Conservation (phyloP, 1,139 yeast species). For the Candida sojae region DNA sequence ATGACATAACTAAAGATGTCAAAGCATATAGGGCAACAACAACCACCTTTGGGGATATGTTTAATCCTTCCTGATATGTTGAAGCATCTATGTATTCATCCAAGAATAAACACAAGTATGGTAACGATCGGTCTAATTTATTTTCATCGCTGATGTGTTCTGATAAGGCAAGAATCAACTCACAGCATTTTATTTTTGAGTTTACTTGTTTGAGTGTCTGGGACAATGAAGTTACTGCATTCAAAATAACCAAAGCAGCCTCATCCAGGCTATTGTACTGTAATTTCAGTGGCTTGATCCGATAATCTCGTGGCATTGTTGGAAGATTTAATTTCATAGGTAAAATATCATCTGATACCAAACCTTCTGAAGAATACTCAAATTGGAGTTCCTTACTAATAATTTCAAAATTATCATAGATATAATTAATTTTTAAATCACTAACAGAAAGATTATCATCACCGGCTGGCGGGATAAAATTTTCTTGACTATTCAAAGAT, state of each 20-base stretch:
- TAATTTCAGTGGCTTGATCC: conserved; percentile 37
- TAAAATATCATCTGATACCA: conserved; percentile 10
- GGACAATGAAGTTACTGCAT: conserved; percentile 63
- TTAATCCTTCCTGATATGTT: conserved; percentile 6
- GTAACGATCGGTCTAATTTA: conserved; percentile 82
- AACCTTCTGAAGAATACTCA: conserved; percentile 21
- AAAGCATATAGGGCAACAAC: conserved; percentile 56
- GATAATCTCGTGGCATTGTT: conserved; percentile 43
- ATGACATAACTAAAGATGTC: conserved; percentile 63
- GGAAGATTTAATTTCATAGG: conserved; percentile 56
- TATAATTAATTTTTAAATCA: conserved; percentile 60
- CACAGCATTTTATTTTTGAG: conserved; percentile 71
- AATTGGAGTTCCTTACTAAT: conserved; percentile 52
- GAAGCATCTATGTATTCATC: conserved; percentile 34
- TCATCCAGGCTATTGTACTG: conserved; percentile 32
- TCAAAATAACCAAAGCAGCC: conserved; percentile 63
- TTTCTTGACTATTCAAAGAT: conserved; percentile 27
- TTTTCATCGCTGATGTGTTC: conserved; percentile 81
- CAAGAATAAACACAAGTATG: conserved; percentile 60
- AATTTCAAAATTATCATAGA: conserved; percentile 57
- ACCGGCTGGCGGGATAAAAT: conserved; percentile 16
- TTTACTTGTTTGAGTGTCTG: conserved; percentile 65
- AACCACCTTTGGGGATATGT: conserved; percentile 49
- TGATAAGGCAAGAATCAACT: conserved; percentile 72
- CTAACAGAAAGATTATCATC: conserved; percentile 36